Conservation (phyloP, 371 early-diverging fungal genomes). For the Phascolomyces articulosus region DNA sequence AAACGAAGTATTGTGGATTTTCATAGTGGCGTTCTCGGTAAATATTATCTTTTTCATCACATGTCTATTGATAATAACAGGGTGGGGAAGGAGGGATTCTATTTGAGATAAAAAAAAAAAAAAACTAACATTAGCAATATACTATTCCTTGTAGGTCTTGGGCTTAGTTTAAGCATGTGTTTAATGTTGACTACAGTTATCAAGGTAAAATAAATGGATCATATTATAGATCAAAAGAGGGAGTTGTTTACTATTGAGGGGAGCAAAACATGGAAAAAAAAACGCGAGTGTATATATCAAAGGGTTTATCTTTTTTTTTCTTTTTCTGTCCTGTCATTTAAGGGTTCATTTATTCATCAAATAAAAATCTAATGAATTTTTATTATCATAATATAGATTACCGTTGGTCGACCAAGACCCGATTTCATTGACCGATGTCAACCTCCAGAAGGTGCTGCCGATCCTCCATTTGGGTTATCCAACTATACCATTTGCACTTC, state of each 20-base stretch:
- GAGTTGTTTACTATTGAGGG: too few relatives aligned
- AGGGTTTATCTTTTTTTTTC: too few relatives aligned
- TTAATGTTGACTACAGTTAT: conserved; percentile 70
- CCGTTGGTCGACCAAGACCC: conserved; percentile 79
- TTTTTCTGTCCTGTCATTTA: too few relatives aligned
- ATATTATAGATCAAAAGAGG: not conserved
- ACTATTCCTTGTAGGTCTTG: too few relatives aligned
- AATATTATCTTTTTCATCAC: not conserved
- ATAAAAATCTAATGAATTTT: not conserved
- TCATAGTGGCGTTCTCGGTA: conserved; percentile 32
- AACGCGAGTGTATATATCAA: not conserved
- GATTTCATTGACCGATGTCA: conserved; percentile 93
- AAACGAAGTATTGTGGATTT: conserved; percentile 25
- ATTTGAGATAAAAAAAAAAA: too few relatives aligned
- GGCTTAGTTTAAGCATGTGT: conserved; percentile 66
- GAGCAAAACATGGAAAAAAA: not conserved
- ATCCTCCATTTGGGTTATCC: conserved; percentile 64
- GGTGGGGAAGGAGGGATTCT: too few relatives aligned
- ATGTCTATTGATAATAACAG: not conserved
- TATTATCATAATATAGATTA: conserved; percentile 43
- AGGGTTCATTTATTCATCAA: not conserved
- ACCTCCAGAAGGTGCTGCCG: conserved; percentile 50
- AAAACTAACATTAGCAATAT: too few relatives aligned
- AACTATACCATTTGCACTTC: conserved; percentile 49
- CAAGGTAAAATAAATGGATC: conserved; percentile 25